These are phyloP conservation scores for Boletus rubroflammeus DNA, from an alignment of 768 basidiomycete species.

Conservation along the genomic window DNA sequence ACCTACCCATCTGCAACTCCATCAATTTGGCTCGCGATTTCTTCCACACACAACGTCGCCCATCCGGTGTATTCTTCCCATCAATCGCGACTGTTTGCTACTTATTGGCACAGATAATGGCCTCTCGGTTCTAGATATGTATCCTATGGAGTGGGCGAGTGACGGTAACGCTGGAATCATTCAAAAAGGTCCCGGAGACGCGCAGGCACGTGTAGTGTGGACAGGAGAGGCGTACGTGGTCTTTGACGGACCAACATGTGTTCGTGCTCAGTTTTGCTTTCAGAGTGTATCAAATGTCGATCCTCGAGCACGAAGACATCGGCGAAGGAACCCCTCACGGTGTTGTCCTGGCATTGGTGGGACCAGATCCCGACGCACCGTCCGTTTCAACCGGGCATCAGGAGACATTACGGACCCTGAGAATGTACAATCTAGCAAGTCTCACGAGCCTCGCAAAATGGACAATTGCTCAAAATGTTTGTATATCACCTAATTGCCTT, in stretches of 20 bases:
- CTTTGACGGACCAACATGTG: background rate
- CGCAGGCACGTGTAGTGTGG: constrained; percentile 67
- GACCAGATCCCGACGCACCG: constrained; percentile 51
- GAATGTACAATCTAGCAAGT: constrained; percentile 84
- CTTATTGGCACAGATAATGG: constrained; percentile 80
- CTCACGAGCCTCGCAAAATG: constrained; percentile 73
- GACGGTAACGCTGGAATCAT: constrained; percentile 39
- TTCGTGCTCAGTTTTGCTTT: background rate
- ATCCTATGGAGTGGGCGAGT: constrained; percentile 62
- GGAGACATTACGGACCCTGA: constrained; percentile 53
- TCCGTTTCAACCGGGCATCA: constrained; percentile 42
- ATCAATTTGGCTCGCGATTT: constrained; percentile 83
- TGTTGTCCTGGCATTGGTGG: constrained; percentile 73
- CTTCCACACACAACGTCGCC: constrained; percentile 73
- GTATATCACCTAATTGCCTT: constrained; percentile 1
- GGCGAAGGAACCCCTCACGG: constrained; percentile 64
- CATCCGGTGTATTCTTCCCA: constrained; percentile 72
- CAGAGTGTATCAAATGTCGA: constrained; percentile 74
- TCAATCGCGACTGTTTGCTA: constrained; percentile 60
- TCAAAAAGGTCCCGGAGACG: constrained; percentile 66
- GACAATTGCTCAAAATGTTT: constrained; percentile 64
- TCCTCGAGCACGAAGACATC: constrained; percentile 60
- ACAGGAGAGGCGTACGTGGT: constrained; percentile 65
- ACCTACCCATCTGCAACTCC: constrained; percentile 65
- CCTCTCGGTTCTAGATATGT: constrained; percentile 79